Conservation (phyloP, 2,329 filamentous ascomycete genomes). For the Cercospora nicotianae region DNA sequence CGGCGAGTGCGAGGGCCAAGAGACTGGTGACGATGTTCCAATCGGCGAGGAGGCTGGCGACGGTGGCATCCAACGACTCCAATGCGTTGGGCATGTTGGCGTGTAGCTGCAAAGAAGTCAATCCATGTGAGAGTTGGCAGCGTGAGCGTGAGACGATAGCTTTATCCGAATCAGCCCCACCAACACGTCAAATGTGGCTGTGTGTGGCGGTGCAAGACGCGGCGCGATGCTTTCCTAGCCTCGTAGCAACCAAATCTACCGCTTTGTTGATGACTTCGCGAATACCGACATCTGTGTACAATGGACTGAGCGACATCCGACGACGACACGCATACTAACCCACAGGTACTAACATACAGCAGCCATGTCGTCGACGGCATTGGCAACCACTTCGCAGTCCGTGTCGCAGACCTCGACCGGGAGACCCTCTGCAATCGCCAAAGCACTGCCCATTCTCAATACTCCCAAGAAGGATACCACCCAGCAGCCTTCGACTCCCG, state of each 20-base stretch:
- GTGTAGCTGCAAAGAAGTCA: background rate
- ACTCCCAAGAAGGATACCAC: conserved; percentile 25
- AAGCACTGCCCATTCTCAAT: conserved; percentile 3
- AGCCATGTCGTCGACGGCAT: conserved; percentile 33
- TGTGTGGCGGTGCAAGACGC: background rate
- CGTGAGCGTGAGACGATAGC: background rate
- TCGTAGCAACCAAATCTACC: conserved; percentile 5
- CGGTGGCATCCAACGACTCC: conserved; percentile 62
- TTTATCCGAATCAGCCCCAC: background rate
- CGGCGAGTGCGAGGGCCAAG: conserved; percentile 65
- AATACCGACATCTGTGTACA: background rate
- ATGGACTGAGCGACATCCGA: background rate
- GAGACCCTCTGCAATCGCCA: background rate
- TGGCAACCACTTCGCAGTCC: conserved; percentile 17
- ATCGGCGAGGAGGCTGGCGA: conserved; percentile 69
- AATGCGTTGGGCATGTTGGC: conserved; percentile 24
- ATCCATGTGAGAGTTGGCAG: background rate
- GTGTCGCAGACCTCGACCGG: conserved; percentile 20
- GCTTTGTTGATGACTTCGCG: background rate
- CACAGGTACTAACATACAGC: conserved; percentile 1
- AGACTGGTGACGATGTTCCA: conserved; percentile 81
- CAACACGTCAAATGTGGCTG: background rate
- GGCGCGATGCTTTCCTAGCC: background rate
- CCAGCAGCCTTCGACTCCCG: conserved; percentile 43
- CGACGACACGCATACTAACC: background rate